Conservation (phyloP, 345 rosid species). For the Moricandia arvensis region DNA sequence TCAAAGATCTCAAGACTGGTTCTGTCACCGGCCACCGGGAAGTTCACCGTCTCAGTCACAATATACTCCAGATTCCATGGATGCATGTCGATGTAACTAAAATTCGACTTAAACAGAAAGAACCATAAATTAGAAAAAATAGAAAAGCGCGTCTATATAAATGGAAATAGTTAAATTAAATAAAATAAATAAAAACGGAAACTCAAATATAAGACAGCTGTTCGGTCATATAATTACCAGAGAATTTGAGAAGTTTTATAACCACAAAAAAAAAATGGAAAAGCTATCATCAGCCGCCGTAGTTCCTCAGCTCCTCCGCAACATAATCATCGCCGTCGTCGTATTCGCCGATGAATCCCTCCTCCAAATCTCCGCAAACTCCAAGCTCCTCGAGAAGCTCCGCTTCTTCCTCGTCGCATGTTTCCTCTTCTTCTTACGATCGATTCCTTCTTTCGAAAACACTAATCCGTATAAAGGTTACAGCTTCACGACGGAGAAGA, state of each 20-base stretch:
- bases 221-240: background rate
- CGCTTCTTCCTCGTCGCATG: slow-evolving; percentile 46
- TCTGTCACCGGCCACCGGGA: background rate
- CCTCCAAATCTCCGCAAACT: slow-evolving; percentile 43
- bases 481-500: background rate
- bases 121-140: too few relatives aligned
- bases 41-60: background rate
- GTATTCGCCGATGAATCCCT: slow-evolving; percentile 66
- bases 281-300: slow-evolving; percentile 43
- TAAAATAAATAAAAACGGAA: background rate
- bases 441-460: slow-evolving; percentile 45
- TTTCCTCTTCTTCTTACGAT: slow-evolving; percentile 63
- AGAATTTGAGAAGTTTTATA: background rate
- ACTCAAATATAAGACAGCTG: background rate
- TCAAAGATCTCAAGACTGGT: too few relatives aligned
- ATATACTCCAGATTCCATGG: background rate
- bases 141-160: slow-evolving; percentile 13
- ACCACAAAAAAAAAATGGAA: slow-evolving; percentile 39
- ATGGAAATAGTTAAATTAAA: background rate
- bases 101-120: background rate
- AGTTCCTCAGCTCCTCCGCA: slow-evolving; percentile 62
- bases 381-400: slow-evolving; percentile 51
- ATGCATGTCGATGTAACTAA: background rate
- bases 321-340: slow-evolving; percentile 48
- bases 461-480: slow-evolving; percentile 4